Base-by-base conservation (phyloP, 495 filamentous ascomycete genomes). In the Filosporella fistucella region DNA sequence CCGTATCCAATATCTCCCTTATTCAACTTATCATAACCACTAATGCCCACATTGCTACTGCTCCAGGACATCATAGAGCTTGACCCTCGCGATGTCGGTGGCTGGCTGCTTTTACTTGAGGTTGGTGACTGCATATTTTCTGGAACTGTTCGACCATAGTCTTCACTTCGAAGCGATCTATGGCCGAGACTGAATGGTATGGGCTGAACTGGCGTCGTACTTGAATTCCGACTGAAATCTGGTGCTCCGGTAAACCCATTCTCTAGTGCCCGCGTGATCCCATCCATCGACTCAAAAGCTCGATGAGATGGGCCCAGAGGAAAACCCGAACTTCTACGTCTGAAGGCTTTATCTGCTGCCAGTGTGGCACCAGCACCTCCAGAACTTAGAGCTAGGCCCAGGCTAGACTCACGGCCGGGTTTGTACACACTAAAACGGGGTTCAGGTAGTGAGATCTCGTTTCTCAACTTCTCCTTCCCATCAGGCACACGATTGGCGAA, bases 401-500 rank as follows among this genome's bases (percentile, higher is more conserved):
- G 67, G 35, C 67, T 68, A 59, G 70, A 70, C 42, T 69, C 66
- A 18, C 75, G 63, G 16, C 70, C 72, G 0, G 88, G 77, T 64
- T 88, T 95, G 68, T 96, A 99, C 11, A 83, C 71, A 49, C 81
- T 85, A 58, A 87, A 99, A 28, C 85, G 78, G 34, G 93, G 93
- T 47, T 96, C 88, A 0, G 94, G 91, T 40, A 85, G 71, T 42
- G 94, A 86, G 23, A 91, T 86, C 60, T 99, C 93, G 59, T 94
- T 96, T 7, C 85, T 80, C 32, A 99, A 72, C 47, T 82, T 88
- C 68, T 97, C 93, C 61, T 97, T 96, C 22, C 90, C 93, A 59
- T 99, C 93, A 0, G 94, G 93, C 2, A 96, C 94, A 22, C 93
- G 82, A 63, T 99, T 99, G 43, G 93, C 93, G 64, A 99, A 99